Base-by-base conservation (phyloP, 1,284 basidiomycete genomes). In the Fomes fomentarius region DNA sequence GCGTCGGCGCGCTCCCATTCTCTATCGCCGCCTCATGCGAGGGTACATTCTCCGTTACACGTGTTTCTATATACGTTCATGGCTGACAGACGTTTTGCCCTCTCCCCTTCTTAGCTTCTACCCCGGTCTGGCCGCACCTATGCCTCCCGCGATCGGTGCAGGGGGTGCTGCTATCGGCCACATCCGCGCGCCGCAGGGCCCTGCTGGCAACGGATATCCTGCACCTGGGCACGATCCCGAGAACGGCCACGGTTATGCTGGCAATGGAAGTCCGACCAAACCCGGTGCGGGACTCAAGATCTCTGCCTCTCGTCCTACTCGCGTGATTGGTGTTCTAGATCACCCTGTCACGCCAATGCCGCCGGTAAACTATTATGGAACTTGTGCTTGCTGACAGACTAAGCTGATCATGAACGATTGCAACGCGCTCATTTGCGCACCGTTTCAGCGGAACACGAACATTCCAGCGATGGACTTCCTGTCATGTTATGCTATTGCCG, bases 401-500 rank as follows among this genome's bases (percentile, higher is more conserved):
- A 14, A n/a, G 17, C 25, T 50, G n/a, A 34, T 21, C 34, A 14
- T 41, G 30, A 14, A 28, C 21, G 55, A 24, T 63, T n/a, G n/a
- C n/a, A n/a, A n/a, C n/a, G n/a, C n/a, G n/a, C n/a, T n/a, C n/a
- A n/a, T n/a, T n/a, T n/a, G n/a, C n/a, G n/a, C n/a, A n/a, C n/a
- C n/a, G n/a, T n/a, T n/a, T n/a, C n/a, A 92, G 89, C 81, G 91
- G 52, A 90, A 85, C 64, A 92, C 89, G 11, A 85, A 87, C 63
- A 95, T 97, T 50, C 94, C 95, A 0, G 94, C 94, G 0, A 89
- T 98, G 74, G 96, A 98, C 70, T 96, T 96, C 69, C 76, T 98
- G 58, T 93, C 89, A 2, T 94, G 92, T 64, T 96, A 96, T 72
- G 94, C 93, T 1, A 95, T 95, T 55, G 92, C 92, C 4, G 93